Percentiles rank a stretch among this genome's conserved stretches.
phyloP scores from a whole-genome alignment of 257 asterid species.

The Solanum acaule region DNA sequence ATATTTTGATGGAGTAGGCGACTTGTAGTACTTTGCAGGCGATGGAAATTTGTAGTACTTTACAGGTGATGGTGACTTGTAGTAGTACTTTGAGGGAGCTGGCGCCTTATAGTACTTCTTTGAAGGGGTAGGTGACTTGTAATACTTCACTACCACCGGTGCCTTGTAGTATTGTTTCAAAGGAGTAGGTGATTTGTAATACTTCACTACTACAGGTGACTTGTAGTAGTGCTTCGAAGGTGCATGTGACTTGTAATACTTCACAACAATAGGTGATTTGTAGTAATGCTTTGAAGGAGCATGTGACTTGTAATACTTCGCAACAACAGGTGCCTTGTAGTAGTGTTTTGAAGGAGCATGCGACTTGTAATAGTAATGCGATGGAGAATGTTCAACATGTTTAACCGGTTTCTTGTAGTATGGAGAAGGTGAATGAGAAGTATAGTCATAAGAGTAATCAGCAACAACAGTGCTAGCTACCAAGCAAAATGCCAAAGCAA shows the following conservation, averaged over 20 bases:
- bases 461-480: neutral
- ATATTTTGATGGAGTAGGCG: neutral
- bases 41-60: neutral
- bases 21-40: neutral
- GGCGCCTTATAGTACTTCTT: neutral
- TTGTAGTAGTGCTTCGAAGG: neutral
- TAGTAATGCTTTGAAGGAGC: neutral
- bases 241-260: neutral
- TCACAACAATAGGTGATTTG: neutral
- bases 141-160: neutral
- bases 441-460: neutral
- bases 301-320: no score
- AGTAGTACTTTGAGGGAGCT: neutral
- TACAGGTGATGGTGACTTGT: neutral
- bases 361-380: neutral
- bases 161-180: neutral
- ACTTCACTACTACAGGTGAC: neutral
- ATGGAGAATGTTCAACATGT: neutral
- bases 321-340: neutral
- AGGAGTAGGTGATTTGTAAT: neutral
- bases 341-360: neutral
- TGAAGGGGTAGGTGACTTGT: neutral
- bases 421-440: neutral
- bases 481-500: neutral
- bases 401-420: neutral